Conservation (phyloP, 176 grass and related monocot species). For the Carex pumila region DNA sequence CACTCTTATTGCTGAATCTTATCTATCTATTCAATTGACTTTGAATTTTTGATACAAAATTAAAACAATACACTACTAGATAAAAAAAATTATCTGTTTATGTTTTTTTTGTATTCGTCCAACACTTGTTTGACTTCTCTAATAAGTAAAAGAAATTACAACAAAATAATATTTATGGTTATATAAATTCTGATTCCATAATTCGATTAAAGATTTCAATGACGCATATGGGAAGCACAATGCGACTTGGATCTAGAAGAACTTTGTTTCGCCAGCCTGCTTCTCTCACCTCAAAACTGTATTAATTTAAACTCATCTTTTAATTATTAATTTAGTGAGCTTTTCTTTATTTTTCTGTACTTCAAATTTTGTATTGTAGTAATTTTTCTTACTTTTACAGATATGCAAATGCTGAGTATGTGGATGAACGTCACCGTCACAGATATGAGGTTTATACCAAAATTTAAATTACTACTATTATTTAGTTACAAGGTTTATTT, state of each 20-base stretch:
- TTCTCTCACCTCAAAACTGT: slow-evolving; percentile 82
- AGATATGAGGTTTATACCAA: slow-evolving; percentile 77
- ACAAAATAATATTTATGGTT: background rate
- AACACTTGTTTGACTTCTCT: background rate
- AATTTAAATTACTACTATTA: slow-evolving; percentile 7
- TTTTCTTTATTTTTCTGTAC: background rate
- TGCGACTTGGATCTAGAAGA: slow-evolving; percentile 79
- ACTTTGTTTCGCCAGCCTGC: slow-evolving; percentile 57
- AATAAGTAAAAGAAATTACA: background rate
- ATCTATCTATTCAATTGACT: background rate
- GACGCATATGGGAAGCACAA: slow-evolving; percentile 96
- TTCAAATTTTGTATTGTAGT: slow-evolving; percentile 9
- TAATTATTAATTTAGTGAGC: background rate
- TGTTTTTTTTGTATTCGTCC: background rate
- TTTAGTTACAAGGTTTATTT: background rate
- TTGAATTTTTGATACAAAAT: background rate
- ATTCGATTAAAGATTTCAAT: slow-evolving; percentile 58
- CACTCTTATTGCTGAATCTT: background rate
- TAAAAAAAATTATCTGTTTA: background rate
- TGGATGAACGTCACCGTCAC: slow-evolving; percentile 95
- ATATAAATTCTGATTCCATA: background rate
- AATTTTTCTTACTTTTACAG: slow-evolving; percentile 39
- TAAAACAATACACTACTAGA: background rate
- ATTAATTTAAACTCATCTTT: slow-evolving; percentile 16
- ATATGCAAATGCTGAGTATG: slow-evolving; percentile 53